These are phyloP conservation scores for Typha latifolia DNA, from an alignment of 176 grass and related monocot genomes.

Conservation along the genomic window DNA sequence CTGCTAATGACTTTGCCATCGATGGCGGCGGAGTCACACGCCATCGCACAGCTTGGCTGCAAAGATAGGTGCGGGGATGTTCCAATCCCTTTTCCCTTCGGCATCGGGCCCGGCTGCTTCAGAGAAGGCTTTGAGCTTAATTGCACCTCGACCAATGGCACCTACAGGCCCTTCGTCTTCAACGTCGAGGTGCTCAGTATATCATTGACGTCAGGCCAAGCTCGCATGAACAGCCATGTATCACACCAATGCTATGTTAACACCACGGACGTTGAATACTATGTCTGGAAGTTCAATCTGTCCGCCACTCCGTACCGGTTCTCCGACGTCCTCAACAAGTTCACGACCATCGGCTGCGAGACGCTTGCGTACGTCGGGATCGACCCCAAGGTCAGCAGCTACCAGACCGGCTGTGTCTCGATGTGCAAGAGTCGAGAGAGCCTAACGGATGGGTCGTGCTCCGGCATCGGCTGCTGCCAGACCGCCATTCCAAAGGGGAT, in stretches of 20 bases:
- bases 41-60: not conserved
- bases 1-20: too few species aligned
- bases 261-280: not conserved
- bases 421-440: not conserved
- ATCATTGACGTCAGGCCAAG: not conserved
- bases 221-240: not conserved
- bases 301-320: not conserved
- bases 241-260: not conserved
- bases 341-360: conserved; percentile 15
- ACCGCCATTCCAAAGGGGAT: not conserved
- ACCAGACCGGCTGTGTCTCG: not conserved
- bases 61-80: not conserved
- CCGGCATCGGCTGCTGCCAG: conserved; percentile 21
- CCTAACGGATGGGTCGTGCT: not conserved
- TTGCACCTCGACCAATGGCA: conserved; percentile 1
- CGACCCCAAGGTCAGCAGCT: not conserved
- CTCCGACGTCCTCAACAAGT: not conserved
- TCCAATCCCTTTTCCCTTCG: conserved; percentile 2
- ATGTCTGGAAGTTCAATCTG: not conserved
- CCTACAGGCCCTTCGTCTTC: not conserved
- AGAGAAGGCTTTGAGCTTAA: not conserved
- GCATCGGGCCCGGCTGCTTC: conserved; percentile 8
- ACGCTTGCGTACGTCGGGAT: not conserved
- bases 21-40: not conserved
- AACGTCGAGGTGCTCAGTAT: conserved; percentile 1